Evolutionary conservation across 441 rosid genomes (phyloP), one percentile per base, ranked within the genome.

Genomic region (Rhodomyrtus psidioides): DNA sequence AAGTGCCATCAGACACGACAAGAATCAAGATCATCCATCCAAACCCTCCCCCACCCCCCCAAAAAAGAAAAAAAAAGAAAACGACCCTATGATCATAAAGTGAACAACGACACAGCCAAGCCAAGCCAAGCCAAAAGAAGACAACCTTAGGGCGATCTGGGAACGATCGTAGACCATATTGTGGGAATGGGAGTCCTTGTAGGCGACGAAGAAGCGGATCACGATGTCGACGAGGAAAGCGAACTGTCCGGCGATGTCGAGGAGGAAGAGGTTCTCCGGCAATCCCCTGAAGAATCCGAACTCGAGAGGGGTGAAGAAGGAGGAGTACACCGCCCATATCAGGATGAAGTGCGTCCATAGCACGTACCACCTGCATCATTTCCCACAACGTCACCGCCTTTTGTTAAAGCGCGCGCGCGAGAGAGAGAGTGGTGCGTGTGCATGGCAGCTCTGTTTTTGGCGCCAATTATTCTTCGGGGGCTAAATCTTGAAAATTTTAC

Each of bases 291-390:
- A 97, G 94, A 97, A 97, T 1, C 95, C 99, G 51, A 97, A 97
- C 94, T 97, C 99, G 93, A 97, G 70, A 4, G 99, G 99, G 59
- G 99, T 97, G 88, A 97, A 96, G 92, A 94, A 94, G 79, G 99
- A 97, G 0, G 99, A 97, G 91, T 97, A 96, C 55, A 95, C 81
- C 86, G 99, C 99, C 99, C 99, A 96, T 53, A 96, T 16, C 87
- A 96, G 87, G 89, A 97, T 95, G 90, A 97, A 95, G 84, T 91
- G 87, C 58, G 90, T 91, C 99, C 99, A 97, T 59, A 89, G 90
- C 59, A 88, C 89, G 84, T 94, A 96, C 94, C 92, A 88, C 90
- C 98, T 96, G 98, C 91, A 86, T 34, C 51, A 58, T 58, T 27
- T 21, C 53, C 16, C 81, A 10, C n/a, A 19, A 21, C 19, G 58